Percentiles rank a stretch among this genome's conserved stretches.
phyloP scores from a whole-genome alignment of 164 flowering plant genomes.

The Sextonia rubra region DNA sequence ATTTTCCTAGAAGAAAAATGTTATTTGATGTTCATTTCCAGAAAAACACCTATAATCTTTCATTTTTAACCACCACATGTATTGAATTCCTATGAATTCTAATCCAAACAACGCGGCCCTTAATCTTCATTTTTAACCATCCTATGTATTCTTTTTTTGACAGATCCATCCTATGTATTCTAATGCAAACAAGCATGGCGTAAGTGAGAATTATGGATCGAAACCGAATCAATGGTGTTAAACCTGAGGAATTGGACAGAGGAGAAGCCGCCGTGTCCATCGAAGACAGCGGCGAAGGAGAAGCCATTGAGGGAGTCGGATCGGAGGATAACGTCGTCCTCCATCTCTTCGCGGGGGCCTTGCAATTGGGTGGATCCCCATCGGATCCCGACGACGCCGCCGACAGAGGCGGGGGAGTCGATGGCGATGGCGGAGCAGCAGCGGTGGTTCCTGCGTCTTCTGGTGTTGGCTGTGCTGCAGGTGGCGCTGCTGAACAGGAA shows the following conservation, averaged over 20 bases:
- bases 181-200: too few species aligned
- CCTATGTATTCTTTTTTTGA: too few species aligned
- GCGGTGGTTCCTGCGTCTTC: constrained; percentile 12
- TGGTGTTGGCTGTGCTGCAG: constrained; percentile 17
- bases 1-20: too few species aligned
- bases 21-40: too few species aligned
- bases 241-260: constrained; percentile 79
- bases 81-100: too few species aligned
- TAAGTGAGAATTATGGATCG: too few species aligned
- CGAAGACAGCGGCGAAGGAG: constrained; percentile 90
- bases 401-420: constrained; percentile 42
- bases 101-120: too few species aligned
- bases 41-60: too few species aligned
- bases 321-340: constrained; percentile 65
- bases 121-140: too few species aligned
- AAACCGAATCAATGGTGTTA: not conserved
- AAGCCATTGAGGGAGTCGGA: constrained; percentile 61
- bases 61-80: too few species aligned
- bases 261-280: constrained; percentile 89
- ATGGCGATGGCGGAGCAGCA: constrained; percentile 78
- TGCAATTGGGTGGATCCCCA: constrained; percentile 70
- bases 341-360: constrained; percentile 90
- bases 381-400: constrained; percentile 41
- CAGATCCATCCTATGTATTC: too few species aligned
- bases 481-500: constrained; percentile 31